Percentiles rank a stretch among this genome's conserved stretches.
phyloP scores from a whole-genome alignment of 2,329 filamentous ascomycete genomes.

The Xylariaceae sp. region DNA sequence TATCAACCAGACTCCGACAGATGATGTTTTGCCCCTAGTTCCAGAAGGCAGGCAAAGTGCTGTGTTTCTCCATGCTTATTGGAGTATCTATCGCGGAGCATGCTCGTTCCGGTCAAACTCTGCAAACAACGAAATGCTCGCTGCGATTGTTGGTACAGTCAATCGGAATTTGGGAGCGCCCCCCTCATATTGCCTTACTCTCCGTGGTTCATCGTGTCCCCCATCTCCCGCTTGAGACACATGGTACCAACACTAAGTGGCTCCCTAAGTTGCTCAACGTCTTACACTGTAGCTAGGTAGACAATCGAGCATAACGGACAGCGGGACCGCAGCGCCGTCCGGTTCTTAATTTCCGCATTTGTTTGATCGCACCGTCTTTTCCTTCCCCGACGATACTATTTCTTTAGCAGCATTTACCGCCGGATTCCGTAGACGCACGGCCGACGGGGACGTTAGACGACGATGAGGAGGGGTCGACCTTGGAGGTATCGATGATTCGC shows the following conservation, averaged over 20 bases:
- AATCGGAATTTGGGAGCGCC: conserved; percentile 9
- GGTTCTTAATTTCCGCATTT: conserved; percentile 1
- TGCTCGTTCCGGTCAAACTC: conserved; percentile 11
- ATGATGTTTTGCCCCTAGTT: conserved; percentile 36
- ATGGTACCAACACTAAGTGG: conserved; percentile 16
- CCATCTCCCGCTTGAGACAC: conserved; percentile 15
- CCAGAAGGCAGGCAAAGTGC: conserved; percentile 12
- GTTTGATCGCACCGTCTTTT: conserved; percentile 12
- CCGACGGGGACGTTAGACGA: conserved; percentile 64
- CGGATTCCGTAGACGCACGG: conserved; percentile 51
- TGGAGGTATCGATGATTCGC: conserved; percentile 86
- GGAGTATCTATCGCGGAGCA: conserved; percentile 21
- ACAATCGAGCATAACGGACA: conserved; percentile 8
- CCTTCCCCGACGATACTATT: background rate
- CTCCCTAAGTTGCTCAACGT: background rate
- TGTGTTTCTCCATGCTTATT: conserved; percentile 12
- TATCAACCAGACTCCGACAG: conserved; percentile 47
- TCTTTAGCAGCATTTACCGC: conserved; percentile 72
- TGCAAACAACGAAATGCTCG: conserved; percentile 16
- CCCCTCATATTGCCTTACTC: conserved; percentile 7
- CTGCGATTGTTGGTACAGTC: conserved; percentile 16
- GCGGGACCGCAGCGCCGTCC: conserved; percentile 5
- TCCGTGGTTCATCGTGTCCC: background rate
- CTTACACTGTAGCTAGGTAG: conserved; percentile 6
- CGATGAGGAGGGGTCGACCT: conserved; percentile 60